Conservation (phyloP, 805 yeast genomes). For the Candida adriatica region DNA sequence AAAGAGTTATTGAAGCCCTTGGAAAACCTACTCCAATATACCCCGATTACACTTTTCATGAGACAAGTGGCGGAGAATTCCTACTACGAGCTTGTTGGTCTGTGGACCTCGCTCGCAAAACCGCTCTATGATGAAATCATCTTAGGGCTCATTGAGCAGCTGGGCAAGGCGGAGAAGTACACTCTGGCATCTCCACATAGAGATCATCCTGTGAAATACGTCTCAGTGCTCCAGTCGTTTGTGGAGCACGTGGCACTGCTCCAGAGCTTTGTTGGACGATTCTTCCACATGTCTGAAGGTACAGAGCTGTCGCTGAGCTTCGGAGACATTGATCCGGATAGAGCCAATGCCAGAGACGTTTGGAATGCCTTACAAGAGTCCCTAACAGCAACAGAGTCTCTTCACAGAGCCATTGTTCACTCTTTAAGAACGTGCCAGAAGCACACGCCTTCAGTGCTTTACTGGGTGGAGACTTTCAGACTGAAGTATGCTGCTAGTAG, state of each 20-base stretch:
- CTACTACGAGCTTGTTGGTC: conserved; percentile 35
- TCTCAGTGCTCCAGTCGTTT: conserved; percentile 25
- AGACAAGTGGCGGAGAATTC: conserved; percentile 47
- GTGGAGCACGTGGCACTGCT: conserved; percentile 30
- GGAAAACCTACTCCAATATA: conserved; percentile 35
- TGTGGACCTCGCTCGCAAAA: conserved; percentile 32
- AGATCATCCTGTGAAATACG: conserved; percentile 8
- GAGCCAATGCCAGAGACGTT: conserved; percentile 41
- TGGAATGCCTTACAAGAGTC: conserved; percentile 38
- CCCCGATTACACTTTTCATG: conserved; percentile 49
- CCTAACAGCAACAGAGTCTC: conserved; percentile 32
- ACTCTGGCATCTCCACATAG: conserved; percentile 3
- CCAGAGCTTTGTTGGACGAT: conserved; percentile 33
- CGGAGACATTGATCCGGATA: conserved; percentile 37
- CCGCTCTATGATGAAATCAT: conserved; percentile 30
- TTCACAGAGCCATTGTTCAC: conserved; percentile 26
- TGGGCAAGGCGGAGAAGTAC: conserved; percentile 16
- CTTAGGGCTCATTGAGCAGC: conserved; percentile 13
- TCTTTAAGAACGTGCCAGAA: conserved; percentile 32
- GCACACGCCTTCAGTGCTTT: conserved; percentile 35
- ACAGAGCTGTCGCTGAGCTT: conserved; percentile 28
- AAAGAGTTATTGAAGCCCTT: conserved; percentile 15
- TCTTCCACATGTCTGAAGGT: conserved; percentile 36
- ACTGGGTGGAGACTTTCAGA: conserved; percentile 35
- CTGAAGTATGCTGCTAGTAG: conserved; percentile 37